Conservation (phyloP, 1,284 basidiomycete species). For the Trametes sp. region DNA sequence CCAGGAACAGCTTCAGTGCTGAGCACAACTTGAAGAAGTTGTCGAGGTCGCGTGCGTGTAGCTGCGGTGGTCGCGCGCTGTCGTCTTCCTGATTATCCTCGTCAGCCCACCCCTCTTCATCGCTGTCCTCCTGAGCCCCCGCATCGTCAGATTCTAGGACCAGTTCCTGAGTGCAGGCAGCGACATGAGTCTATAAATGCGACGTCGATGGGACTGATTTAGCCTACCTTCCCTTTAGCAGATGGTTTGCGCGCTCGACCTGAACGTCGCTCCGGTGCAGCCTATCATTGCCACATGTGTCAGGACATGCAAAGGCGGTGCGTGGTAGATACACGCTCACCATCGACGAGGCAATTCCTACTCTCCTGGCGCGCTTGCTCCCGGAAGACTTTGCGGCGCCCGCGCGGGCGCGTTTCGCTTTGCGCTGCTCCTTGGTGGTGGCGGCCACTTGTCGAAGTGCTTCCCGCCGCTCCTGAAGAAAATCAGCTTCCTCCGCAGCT, state of each 20-base stretch:
- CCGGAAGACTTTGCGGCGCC: background rate
- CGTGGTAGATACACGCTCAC: background rate
- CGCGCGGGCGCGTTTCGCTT: no score
- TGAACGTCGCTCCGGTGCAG: background rate
- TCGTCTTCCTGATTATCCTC: conserved; percentile 6
- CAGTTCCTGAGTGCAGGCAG: background rate
- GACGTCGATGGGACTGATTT: background rate
- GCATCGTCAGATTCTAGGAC: conserved; percentile 18
- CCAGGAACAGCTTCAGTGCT: conserved; percentile 31
- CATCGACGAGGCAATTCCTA: background rate
- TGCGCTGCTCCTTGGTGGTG: background rate
- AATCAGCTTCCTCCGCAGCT: background rate
- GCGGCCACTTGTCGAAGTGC: background rate
- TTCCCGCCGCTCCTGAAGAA: background rate
- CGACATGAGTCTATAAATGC: background rate
- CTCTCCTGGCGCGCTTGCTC: background rate
- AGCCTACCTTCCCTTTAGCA: conserved; percentile 3
- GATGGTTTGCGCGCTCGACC: background rate
- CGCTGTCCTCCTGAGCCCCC: conserved; percentile 2
- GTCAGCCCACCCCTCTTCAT: background rate
- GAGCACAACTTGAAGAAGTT: conserved; percentile 39
- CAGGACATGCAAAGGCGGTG: no score
- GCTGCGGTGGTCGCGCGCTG: background rate
- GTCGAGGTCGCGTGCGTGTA: conserved; percentile 37
- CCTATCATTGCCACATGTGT: background rate